Conservation (phyloP, 805 yeast genomes). For the Vanderwaltozyma tropicalis region DNA sequence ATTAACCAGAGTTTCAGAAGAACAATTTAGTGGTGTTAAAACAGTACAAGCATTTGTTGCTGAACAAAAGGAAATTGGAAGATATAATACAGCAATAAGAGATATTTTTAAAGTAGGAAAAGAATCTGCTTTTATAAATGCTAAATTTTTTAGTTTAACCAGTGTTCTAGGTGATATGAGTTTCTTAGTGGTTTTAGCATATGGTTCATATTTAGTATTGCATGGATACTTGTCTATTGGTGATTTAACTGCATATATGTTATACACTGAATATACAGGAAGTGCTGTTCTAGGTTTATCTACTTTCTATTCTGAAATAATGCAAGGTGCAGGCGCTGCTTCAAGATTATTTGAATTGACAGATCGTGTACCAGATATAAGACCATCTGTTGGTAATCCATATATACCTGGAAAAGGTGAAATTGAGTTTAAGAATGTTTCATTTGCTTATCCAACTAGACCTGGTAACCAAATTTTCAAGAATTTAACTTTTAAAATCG, state of each 20-base stretch:
- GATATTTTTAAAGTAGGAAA: conserved; percentile 56
- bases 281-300: conserved; percentile 86
- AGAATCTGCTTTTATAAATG: conserved; percentile 70
- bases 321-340: conserved; percentile 98
- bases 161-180: conserved; percentile 80
- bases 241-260: conserved; percentile 84
- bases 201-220: conserved; percentile 77
- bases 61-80: conserved; percentile 67
- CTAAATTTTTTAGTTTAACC: conserved; percentile 66
- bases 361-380: conserved; percentile 63
- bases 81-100: conserved; percentile 66
- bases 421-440: conserved; percentile 55
- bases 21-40: conserved; percentile 74
- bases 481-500: conserved; percentile 38
- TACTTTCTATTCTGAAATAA: conserved; percentile 83
- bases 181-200: conserved; percentile 59
- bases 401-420: conserved; percentile 31
- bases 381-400: conserved; percentile 50
- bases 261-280: conserved; percentile 93
- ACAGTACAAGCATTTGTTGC: conserved; percentile 92
- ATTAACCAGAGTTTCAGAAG: conserved; percentile 85
- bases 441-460: conserved; percentile 83
- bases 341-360: conserved; percentile 81
- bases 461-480: conserved; percentile 50
- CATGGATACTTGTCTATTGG: conserved; percentile 73